Base-by-base conservation (phyloP, 768 basidiomycete species). In the Artomyces pyxidatus region DNA sequence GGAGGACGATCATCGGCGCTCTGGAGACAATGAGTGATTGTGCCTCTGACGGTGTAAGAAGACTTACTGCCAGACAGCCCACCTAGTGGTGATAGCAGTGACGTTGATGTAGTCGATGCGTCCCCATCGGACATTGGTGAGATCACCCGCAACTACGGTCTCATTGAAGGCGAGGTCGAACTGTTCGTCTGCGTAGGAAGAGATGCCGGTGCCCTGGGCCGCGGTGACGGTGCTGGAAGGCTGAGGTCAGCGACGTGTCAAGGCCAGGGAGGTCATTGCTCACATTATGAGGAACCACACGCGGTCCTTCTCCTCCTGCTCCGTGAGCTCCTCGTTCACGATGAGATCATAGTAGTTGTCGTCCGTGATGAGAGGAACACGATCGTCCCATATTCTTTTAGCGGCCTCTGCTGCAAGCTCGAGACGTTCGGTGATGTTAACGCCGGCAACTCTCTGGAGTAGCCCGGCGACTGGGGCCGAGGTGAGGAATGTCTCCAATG, bases 61-160 rank as follows among this genome's bases (percentile, higher is more conserved):
- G 23, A 75, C 81, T 51, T 62, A 92, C 92, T 78, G 76, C 88
- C 89, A 93, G 42, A 94, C 64, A 29, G 63, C 70, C 92, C 92
- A 95, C 60, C 85, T 85, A 2, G 89, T 90, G 49, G 90, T 93
- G 49, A 92, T 65, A 46, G 72, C 67, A 3, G 88, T 91, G 54
- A 93, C 90, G 53, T 84, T 82, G 54, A 91, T 68, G 64, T 92
- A 95, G 69, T 94, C 89, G 50, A 95, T 80, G 52, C 92, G 80
- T 44, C 80, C 92, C 77, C 85, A 94, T 49, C 77, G 81, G 49
- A 93, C 76, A 59, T 88, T 63, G 3, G 80, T 80, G 16, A 88
- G 65, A 61, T 85, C 87, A 9, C 73, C 74, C 19, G 73, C 75
- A 12, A 76, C 61, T 28, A 76, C 46, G 5, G 82, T 76, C 53